phyloP scores from a whole-genome alignment of 306 rosid genomes.

The Vigna trinervia region DNA sequence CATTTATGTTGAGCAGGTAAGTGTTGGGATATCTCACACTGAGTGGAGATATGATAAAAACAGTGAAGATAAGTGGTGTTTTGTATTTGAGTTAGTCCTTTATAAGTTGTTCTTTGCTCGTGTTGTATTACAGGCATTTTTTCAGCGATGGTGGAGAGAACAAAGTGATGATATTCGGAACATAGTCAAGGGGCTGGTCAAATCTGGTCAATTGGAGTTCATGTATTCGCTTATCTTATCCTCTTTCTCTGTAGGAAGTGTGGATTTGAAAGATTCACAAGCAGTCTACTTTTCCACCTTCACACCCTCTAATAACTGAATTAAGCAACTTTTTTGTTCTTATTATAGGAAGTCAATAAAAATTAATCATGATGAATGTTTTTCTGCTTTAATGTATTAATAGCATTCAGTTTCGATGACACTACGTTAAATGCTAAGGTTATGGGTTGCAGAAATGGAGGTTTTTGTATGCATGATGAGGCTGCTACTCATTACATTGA shows the following conservation, averaged over 20 bases:
- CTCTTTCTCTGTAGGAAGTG: conserved; percentile 3
- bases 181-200: conserved; percentile 67
- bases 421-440: not conserved
- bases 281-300: not conserved
- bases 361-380: not conserved
- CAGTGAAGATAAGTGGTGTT: not conserved
- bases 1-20: conserved; percentile 79
- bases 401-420: conserved; percentile 13
- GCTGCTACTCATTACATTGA: conserved; percentile 86
- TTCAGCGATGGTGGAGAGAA: conserved; percentile 88
- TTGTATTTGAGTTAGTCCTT: no score
- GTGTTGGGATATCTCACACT: not conserved
- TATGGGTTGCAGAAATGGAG: conserved; percentile 76
- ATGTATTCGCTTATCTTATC: conserved; percentile 53
- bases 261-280: not conserved
- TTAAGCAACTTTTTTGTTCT: not conserved
- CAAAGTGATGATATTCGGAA: conserved; percentile 59
- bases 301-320: not conserved
- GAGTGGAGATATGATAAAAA: not conserved
- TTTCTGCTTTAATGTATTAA: conserved; percentile 10
- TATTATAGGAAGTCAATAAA: not conserved
- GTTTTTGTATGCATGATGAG: conserved; percentile 93
- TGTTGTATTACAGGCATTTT: conserved; percentile 64
- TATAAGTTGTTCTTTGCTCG: not conserved
- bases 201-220: conserved; percentile 79